Base-by-base conservation (phyloP, 2,329 filamentous ascomycete species). In the Cytospora piceicola region DNA sequence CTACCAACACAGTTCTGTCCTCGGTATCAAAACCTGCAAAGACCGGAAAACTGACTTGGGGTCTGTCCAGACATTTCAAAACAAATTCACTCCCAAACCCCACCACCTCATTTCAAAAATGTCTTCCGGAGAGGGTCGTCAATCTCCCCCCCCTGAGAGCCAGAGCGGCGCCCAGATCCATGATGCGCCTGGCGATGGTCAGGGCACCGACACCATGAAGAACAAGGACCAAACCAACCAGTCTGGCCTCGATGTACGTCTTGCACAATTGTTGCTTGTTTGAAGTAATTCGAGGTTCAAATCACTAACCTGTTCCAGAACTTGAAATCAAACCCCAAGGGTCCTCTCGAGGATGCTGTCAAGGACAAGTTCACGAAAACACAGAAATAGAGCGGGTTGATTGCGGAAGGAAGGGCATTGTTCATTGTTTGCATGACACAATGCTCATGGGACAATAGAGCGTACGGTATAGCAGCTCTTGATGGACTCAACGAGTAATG, bases 81-180 rank as follows among this genome's bases (percentile, higher is more conserved):
- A 36, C 12, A n/a, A 11, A 27, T 51, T 42, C n/a, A 9, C 9
- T 22, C 17, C 57, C 24, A 56, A 46, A 60, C 59, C 29, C 32
- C 46, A 62, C 68, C 58, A 69, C 76, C 70, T 73, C 71, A 70
- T 68, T 67, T 70, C 75, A 88, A 70, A 70, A 73, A 92, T 93
- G 90, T 88, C 90, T 56, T 75, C 76, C 63, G 70, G 73, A 74
- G 78, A 85, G 78, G 90, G 91, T 76, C 88, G 89, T 74, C 85
- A 96, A 79, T 96, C 93, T 36, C 93, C 93, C 68, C 80, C 88
- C 61, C 91, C 91, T 32, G 88, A 91, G 80, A 75, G 77, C 70
- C 91, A 92, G 78, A 80, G 82, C 46, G 88, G 85, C 67, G 78
- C 81, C 63, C 92, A 95, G 80, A 78, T 86, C 66, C 79, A 85